phyloP scores from a whole-genome alignment of 768 basidiomycete species.

The Suillus discolor region DNA sequence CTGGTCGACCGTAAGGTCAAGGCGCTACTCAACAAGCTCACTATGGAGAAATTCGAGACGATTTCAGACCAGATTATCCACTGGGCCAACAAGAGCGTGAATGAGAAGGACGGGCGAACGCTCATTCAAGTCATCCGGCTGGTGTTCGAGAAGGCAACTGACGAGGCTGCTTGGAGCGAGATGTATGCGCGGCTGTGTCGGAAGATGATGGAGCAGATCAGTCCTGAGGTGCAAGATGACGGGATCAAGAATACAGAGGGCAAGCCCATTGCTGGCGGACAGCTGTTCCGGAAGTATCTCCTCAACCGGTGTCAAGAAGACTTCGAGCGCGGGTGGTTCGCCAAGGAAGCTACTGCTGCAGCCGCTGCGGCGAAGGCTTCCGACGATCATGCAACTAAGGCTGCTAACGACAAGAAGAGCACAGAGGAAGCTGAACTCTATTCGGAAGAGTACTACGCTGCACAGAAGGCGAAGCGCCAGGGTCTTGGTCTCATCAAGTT shows the following conservation, averaged over 20 bases:
- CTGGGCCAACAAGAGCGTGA: constrained; percentile 93
- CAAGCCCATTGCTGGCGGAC: constrained; percentile 89
- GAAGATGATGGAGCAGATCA: constrained; percentile 95
- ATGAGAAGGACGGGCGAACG: constrained; percentile 91
- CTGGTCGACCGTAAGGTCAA: constrained; percentile 94
- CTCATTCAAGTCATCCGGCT: constrained; percentile 95
- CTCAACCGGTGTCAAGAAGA: constrained; percentile 97
- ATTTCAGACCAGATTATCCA: constrained; percentile 94
- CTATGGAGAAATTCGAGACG: constrained; percentile 94
- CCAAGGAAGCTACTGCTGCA: constrained; percentile 60
- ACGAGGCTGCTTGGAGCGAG: constrained; percentile 94
- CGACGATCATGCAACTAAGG: constrained; percentile 80
- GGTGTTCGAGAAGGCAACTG: constrained; percentile 96
- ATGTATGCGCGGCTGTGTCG: constrained; percentile 97
- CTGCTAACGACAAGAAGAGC: constrained; percentile 59
- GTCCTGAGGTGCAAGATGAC: constrained; percentile 85
- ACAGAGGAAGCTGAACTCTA: constrained; percentile 71
- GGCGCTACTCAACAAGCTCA: constrained; percentile 89
- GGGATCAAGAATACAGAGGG: constrained; percentile 80
- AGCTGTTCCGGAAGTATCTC: constrained; percentile 95
- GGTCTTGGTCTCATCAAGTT: constrained; percentile 97
- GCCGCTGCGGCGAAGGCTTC: constrained; percentile 80
- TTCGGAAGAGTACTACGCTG: constrained; percentile 95
- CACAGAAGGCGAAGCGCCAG: constrained; percentile 95
- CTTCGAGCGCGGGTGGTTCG: constrained; percentile 95